Conservation (phyloP, 768 basidiomycete genomes). For the Coprinopsis strossmayeri region DNA sequence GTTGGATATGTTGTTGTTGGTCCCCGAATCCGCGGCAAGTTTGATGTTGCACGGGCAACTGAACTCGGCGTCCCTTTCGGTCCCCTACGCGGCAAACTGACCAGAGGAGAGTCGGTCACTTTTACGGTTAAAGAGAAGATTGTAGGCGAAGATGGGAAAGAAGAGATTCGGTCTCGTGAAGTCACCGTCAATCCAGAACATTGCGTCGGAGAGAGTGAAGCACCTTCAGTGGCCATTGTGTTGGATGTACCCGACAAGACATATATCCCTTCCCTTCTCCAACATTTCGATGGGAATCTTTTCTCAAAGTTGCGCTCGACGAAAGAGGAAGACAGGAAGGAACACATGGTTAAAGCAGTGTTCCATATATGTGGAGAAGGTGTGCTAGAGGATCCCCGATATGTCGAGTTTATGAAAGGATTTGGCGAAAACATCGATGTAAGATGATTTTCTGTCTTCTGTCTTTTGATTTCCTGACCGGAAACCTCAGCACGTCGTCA, state of each 20-base stretch:
- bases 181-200: constrained; percentile 56
- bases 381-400: constrained; percentile 65
- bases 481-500: constrained; percentile 59
- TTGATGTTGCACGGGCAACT: constrained; percentile 59
- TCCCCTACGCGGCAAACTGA: constrained; percentile 50
- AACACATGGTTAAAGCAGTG: constrained; percentile 36
- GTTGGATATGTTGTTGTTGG: constrained; percentile 48
- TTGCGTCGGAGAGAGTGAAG: constrained; percentile 46
- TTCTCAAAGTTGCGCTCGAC: constrained; percentile 44
- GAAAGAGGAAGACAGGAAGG: constrained; percentile 28
- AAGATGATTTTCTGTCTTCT: constrained; percentile 3
- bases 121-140: constrained; percentile 33
- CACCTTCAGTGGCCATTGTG: constrained; percentile 50
- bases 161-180: background rate
- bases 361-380: constrained; percentile 69
- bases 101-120: constrained; percentile 57
- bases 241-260: constrained; percentile 63
- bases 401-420: constrained; percentile 63
- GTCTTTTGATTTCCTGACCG: constrained; percentile 1
- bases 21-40: constrained; percentile 57
- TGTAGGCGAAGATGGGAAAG: constrained; percentile 24
- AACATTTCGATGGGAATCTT: constrained; percentile 42
- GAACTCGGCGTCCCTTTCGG: constrained; percentile 60
- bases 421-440: constrained; percentile 63
- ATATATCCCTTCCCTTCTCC: constrained; percentile 47